Evolutionary conservation across 148 eudicot species (phyloP).

Genomic region (Fagopyrum esculentum): DNA sequence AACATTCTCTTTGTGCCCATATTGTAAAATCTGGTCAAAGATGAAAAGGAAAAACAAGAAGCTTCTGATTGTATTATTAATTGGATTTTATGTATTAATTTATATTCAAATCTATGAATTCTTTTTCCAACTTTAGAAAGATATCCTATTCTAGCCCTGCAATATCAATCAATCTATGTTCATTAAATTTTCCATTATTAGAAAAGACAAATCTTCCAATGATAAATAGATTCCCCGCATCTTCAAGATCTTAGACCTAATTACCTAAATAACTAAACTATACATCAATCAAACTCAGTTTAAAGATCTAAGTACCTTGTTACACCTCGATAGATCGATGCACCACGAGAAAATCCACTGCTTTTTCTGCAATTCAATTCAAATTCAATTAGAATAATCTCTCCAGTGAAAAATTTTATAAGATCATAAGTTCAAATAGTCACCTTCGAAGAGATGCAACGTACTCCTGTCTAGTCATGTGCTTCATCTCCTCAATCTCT

Average conservation of each 20-base stretch:
- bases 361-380: conserved; percentile 51
- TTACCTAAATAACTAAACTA: not conserved
- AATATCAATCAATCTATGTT: not conserved
- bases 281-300: not conserved
- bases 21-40: conserved; percentile 7
- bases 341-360: conserved; percentile 94
- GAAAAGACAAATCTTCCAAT: conserved; percentile 10
- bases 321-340: conserved; percentile 90
- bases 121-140: not conserved
- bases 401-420: not conserved
- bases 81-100: not conserved
- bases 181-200: not conserved
- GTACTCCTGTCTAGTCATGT: conserved; percentile 93
- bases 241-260: not conserved
- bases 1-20: conserved; percentile 9
- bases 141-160: not conserved
- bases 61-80: conserved; percentile 11
- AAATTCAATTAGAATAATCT: not conserved
- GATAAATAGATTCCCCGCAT: not conserved
- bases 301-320: conserved; percentile 52
- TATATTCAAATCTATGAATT: not conserved
- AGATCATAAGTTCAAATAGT: not conserved
- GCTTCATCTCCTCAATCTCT: conserved; percentile 90
- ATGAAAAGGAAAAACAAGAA: not conserved
- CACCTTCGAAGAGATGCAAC: conserved; percentile 92